phyloP scores from a whole-genome alignment of 2,329 filamentous ascomycete genomes.

The Neurospora sp. region DNA sequence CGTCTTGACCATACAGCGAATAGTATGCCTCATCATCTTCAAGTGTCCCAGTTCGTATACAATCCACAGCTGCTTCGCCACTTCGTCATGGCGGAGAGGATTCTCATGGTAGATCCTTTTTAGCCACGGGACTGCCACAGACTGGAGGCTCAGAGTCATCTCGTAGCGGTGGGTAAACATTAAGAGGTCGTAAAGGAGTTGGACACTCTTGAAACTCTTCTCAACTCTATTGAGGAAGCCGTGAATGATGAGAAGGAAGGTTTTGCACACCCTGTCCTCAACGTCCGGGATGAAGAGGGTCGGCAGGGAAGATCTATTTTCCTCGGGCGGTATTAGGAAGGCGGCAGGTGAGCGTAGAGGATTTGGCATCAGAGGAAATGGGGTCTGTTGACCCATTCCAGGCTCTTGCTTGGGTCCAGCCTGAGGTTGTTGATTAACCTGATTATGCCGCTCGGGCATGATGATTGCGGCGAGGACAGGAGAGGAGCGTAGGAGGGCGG shows the following conservation, averaged over 20 bases:
- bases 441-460: background rate
- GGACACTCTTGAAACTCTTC: background rate
- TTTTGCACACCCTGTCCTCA: background rate
- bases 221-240: background rate
- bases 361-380: background rate
- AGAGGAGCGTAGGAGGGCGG: constrained; percentile 4
- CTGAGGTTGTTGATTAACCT: background rate
- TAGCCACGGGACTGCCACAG: constrained; percentile 1
- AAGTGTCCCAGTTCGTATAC: constrained; percentile 4
- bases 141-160: constrained; percentile 3
- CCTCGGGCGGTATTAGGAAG: background rate
- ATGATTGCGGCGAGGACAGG: background rate
- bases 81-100: background rate
- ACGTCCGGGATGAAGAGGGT: background rate
- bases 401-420: background rate
- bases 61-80: constrained; percentile 7
- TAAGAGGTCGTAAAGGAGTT: constrained; percentile 4
- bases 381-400: background rate
- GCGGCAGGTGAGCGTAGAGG: background rate
- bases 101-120: background rate
- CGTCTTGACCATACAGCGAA: constrained; percentile 1
- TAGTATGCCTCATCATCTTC: constrained; percentile 3
- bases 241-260: constrained; percentile 3
- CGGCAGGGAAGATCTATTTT: background rate
- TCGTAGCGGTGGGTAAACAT: constrained; percentile 1